Conservation (phyloP, 805 yeast species). For the Zygosaccharomyces kombuchaensis region DNA sequence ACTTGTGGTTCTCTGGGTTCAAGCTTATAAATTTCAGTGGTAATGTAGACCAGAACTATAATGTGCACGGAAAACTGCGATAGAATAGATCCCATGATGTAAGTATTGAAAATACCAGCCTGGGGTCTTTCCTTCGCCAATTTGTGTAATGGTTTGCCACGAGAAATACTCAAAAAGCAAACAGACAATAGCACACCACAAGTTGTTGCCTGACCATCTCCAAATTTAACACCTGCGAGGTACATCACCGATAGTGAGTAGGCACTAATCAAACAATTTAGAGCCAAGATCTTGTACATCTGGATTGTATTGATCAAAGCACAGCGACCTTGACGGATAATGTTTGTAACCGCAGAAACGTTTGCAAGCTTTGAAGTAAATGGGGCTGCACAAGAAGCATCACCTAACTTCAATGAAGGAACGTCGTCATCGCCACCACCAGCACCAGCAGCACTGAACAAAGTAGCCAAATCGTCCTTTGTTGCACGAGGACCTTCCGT, state of each 20-base stretch:
- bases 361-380: slow-evolving; percentile 91
- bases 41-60: slow-evolving; percentile 72
- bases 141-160: slow-evolving; percentile 86
- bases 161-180: slow-evolving; percentile 91
- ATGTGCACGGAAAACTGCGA: slow-evolving; percentile 96
- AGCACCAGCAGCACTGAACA: slow-evolving; percentile 27
- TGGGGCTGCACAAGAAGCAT: slow-evolving; percentile 99
- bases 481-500: slow-evolving; percentile 31
- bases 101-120: slow-evolving; percentile 90
- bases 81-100: slow-evolving; percentile 95
- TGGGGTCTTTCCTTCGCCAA: slow-evolving; percentile 93
- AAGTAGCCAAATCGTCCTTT: slow-evolving; percentile 44
- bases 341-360: slow-evolving; percentile 88
- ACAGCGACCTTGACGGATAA: slow-evolving; percentile 96
- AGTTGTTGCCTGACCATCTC: slow-evolving; percentile 96
- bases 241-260: slow-evolving; percentile 91
- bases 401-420: slow-evolving; percentile 91
- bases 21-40: slow-evolving; percentile 72
- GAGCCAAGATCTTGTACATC: slow-evolving; percentile 96
- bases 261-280: slow-evolving; percentile 95
- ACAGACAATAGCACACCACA: slow-evolving; percentile 90
- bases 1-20: slow-evolving; percentile 92
- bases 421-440: slow-evolving; percentile 63
- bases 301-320: slow-evolving; percentile 96
- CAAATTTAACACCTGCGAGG: slow-evolving; percentile 95